A percentile compares a stretch with the other conserved stretches of the same genome.
Conservation (phyloP, 768 basidiomycete species). For the Rossbeevera mucosa region DNA sequence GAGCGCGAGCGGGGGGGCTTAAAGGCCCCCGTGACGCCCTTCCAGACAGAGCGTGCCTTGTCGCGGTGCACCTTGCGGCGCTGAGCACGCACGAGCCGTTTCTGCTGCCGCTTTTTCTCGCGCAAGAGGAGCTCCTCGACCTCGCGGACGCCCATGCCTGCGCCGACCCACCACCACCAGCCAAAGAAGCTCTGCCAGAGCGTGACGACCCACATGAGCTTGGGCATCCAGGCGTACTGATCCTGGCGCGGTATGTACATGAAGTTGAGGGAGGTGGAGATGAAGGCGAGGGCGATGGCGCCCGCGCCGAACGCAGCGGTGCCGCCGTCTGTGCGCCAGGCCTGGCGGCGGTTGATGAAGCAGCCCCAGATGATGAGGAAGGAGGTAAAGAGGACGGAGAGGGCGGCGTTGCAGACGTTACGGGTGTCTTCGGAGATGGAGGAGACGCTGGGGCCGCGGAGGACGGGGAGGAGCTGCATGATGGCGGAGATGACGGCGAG, state of each 20-base stretch:
- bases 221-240: slow-evolving; percentile 88
- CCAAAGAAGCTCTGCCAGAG: slow-evolving; percentile 97
- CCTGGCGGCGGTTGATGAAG: slow-evolving; percentile 80
- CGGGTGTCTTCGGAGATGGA: slow-evolving; percentile 68
- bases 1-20: slow-evolving; percentile 11
- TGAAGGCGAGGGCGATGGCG: slow-evolving; percentile 75
- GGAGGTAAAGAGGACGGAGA: slow-evolving; percentile 90
- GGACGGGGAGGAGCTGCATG: slow-evolving; percentile 79
- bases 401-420: slow-evolving; percentile 93
- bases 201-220: slow-evolving; percentile 84
- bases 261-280: slow-evolving; percentile 83
- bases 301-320: slow-evolving; percentile 90
- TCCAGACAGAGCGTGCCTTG: slow-evolving; percentile 54
- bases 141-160: slow-evolving; percentile 73
- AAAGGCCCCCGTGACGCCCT: slow-evolving; percentile 53
- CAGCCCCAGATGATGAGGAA: slow-evolving; percentile 92
- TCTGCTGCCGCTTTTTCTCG: slow-evolving; percentile 51
- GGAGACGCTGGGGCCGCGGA: slow-evolving; percentile 32
- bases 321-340: slow-evolving; percentile 96
- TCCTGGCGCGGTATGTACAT: slow-evolving; percentile 80
- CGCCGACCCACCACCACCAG: slow-evolving; percentile 99
- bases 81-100: slow-evolving; percentile 44
- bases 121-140: slow-evolving; percentile 57
- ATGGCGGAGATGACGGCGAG: slow-evolving; percentile 79
- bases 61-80: slow-evolving; percentile 46